Evolutionary conservation across 495 filamentous ascomycete species (phyloP).

Genomic region (Podospora tetraspora): DNA sequence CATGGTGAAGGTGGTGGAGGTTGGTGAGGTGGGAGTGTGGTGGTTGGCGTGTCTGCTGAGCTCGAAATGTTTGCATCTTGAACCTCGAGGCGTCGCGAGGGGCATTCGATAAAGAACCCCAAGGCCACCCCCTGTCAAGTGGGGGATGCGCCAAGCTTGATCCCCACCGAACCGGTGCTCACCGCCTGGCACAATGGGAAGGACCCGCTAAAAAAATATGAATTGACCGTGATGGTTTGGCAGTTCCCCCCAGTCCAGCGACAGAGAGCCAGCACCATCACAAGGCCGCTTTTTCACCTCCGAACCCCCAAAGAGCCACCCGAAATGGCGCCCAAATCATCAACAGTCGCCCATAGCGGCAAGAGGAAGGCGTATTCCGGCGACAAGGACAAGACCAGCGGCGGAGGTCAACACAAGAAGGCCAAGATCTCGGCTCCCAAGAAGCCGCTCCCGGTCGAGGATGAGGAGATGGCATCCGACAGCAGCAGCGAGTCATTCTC

Average conservation of each 20-base stretch:
- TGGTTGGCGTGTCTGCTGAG: background rate
- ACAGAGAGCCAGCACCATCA: background rate
- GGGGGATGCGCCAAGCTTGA: background rate
- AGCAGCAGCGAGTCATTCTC: slow-evolving; percentile 35
- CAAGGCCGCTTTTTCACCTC: background rate
- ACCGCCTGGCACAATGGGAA: slow-evolving; percentile 38
- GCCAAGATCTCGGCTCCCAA: slow-evolving; percentile 35
- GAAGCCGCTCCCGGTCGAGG: slow-evolving; percentile 28
- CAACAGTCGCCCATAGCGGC: slow-evolving; percentile 17
- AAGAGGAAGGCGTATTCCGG: slow-evolving; percentile 41
- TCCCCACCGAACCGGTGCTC: slow-evolving; percentile 9
- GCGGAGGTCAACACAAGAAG: slow-evolving; percentile 38
- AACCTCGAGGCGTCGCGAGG: slow-evolving; percentile 1
- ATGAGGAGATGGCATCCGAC: slow-evolving; percentile 24
- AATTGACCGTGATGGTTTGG: slow-evolving; percentile 14
- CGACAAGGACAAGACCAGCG: slow-evolving; percentile 37
- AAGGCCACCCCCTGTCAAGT: background rate
- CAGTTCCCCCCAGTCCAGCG: slow-evolving; percentile 4
- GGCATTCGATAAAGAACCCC: background rate
- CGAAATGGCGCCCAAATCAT: slow-evolving; percentile 24
- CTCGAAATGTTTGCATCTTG: background rate
- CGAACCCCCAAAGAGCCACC: background rate
- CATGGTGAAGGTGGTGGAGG: slow-evolving; percentile 52
- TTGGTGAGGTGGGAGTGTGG: background rate
- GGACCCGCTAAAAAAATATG: slow-evolving; percentile 21